phyloP scores from a whole-genome alignment of 2,329 filamentous ascomycete genomes.

The Aspergillus awamori region DNA sequence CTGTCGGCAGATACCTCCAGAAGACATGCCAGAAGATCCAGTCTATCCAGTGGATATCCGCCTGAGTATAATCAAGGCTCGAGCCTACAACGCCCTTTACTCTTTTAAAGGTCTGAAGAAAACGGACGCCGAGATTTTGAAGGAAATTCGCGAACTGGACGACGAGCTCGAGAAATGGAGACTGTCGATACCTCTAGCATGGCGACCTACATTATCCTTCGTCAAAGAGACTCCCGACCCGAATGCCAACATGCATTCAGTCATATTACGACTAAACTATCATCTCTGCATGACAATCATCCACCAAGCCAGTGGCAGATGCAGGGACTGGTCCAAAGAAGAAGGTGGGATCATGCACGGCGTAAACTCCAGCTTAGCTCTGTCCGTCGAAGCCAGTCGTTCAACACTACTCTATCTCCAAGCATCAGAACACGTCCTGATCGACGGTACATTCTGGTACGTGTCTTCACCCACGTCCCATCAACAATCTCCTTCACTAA shows the following conservation, averaged over 20 bases:
- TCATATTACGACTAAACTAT: conserved; percentile 58
- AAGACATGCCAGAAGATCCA: conserved; percentile 29
- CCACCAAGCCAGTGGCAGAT: conserved; percentile 58
- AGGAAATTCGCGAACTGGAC: conserved; percentile 60
- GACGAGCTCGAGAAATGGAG: conserved; percentile 61
- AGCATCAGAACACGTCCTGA: conserved; percentile 47
- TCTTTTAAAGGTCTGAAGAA: conserved; percentile 54
- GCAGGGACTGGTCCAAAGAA: conserved; percentile 45
- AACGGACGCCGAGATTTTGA: conserved; percentile 57
- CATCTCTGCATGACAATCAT: conserved; percentile 59
- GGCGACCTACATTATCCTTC: conserved; percentile 54
- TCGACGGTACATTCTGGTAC: conserved; percentile 56
- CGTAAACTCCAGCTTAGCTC: conserved; percentile 55
- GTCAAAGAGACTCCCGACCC: conserved; percentile 35
- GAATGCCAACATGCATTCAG: conserved; percentile 50
- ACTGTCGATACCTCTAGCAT: conserved; percentile 49
- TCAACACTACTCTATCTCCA: conserved; percentile 56
- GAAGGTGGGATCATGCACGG: conserved; percentile 47
- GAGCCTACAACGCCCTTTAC: conserved; percentile 53
- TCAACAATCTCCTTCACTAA: not conserved
- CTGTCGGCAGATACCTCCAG: conserved; percentile 16
- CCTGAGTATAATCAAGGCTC: conserved; percentile 57
- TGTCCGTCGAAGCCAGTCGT: conserved; percentile 60
- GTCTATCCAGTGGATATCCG: conserved; percentile 54
- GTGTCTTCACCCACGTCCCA: conserved; percentile 17